phyloP scores from a whole-genome alignment of 257 asterid genomes.

The Knoxia roxburghii region DNA sequence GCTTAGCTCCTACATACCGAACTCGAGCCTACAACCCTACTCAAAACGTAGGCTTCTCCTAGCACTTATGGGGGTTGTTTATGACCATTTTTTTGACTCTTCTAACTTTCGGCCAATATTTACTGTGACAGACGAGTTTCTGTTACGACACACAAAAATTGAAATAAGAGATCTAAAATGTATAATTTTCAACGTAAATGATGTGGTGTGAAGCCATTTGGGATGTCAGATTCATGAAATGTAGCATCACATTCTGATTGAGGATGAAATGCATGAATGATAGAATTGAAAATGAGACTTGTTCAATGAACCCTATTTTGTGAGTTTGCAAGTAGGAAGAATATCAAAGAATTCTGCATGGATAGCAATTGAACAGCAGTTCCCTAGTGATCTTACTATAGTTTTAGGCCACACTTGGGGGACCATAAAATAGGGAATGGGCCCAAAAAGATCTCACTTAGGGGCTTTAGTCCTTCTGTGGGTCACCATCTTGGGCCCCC shows the following conservation, averaged over 20 bases:
- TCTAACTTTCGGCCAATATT: too few relatives aligned
- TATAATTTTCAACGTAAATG: too few relatives aligned
- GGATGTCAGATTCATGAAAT: too few relatives aligned
- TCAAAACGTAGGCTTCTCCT: too few relatives aligned
- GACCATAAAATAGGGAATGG: slow-evolving; percentile 2
- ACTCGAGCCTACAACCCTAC: too few relatives aligned
- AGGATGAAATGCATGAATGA: neutral
- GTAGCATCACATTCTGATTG: neutral
- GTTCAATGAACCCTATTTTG: neutral
- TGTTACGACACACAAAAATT: too few relatives aligned
- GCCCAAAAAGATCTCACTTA: neutral
- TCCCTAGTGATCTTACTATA: neutral
- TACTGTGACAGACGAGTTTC: too few relatives aligned
- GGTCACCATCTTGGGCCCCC: neutral
- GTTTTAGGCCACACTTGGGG: neutral
- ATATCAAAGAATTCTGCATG: slow-evolving; percentile 1
- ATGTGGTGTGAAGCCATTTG: too few relatives aligned
- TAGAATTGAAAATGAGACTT: neutral
- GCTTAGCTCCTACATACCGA: too few relatives aligned
- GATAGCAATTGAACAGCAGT: neutral
- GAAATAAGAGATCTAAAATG: too few relatives aligned
- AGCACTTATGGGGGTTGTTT: too few relatives aligned
- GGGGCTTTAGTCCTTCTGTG: neutral
- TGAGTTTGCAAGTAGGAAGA: neutral
- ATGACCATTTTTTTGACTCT: too few relatives aligned